Evolutionary conservation across 768 basidiomycete genomes (phyloP).

Genomic region (Amanita subjunquillea): DNA sequence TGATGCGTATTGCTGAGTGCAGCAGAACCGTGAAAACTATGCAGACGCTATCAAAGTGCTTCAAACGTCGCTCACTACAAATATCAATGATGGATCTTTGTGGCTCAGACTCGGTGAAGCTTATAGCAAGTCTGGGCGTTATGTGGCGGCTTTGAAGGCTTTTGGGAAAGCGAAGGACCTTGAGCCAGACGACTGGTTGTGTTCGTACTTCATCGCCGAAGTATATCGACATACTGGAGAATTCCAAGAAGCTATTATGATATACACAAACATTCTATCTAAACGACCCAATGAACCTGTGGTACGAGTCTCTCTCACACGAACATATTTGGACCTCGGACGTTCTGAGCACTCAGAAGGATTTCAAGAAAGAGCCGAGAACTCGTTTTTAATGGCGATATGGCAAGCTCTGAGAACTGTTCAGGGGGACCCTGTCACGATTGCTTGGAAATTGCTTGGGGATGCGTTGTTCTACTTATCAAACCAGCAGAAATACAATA

Average conservation of each 20-base stretch:
- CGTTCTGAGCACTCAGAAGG: slow-evolving; percentile 54
- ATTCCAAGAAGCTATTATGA: slow-evolving; percentile 62
- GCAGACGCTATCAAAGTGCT: slow-evolving; percentile 69
- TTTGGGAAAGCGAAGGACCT: slow-evolving; percentile 67
- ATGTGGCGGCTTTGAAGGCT: slow-evolving; percentile 84
- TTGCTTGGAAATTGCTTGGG: slow-evolving; percentile 72
- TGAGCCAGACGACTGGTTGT: slow-evolving; percentile 73
- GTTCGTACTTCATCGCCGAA: slow-evolving; percentile 73
- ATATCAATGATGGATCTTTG: slow-evolving; percentile 65
- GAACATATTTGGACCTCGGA: slow-evolving; percentile 65
- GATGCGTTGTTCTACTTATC: slow-evolving; percentile 71
- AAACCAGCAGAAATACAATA: slow-evolving; percentile 33
- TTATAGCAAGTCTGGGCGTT: slow-evolving; percentile 80
- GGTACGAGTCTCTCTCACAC: slow-evolving; percentile 59
- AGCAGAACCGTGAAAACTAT: slow-evolving; percentile 60
- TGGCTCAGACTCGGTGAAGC: slow-evolving; percentile 93
- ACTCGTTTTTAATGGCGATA: slow-evolving; percentile 59
- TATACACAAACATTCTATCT: slow-evolving; percentile 47
- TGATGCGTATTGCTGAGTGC: not conserved
- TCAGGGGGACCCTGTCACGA: slow-evolving; percentile 39
- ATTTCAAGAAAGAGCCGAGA: slow-evolving; percentile 64
- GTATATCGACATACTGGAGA: slow-evolving; percentile 72
- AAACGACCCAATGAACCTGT: slow-evolving; percentile 59
- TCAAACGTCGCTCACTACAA: slow-evolving; percentile 76
- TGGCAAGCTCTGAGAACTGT: slow-evolving; percentile 37